Percentiles rank a stretch among this genome's conserved stretches.
Conservation (phyloP, 306 rosid species). For the Prunus salicina region DNA sequence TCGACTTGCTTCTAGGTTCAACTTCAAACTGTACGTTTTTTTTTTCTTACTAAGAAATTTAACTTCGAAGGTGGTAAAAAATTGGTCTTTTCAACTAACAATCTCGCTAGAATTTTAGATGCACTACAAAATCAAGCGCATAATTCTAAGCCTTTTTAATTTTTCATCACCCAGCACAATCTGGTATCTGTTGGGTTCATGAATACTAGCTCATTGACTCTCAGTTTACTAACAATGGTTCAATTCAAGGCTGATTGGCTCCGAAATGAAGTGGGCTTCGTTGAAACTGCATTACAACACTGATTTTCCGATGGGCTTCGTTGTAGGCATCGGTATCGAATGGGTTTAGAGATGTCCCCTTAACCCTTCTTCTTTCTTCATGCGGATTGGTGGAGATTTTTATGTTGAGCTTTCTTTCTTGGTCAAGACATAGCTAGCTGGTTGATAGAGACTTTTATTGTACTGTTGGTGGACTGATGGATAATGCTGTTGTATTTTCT, state of each 20-base stretch:
- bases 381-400: not conserved
- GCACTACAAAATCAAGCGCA: not conserved
- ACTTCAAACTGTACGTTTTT: too few relatives aligned
- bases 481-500: not conserved
- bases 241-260: not conserved
- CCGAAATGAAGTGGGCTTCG: slow-evolving; percentile 3
- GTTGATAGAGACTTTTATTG: not conserved
- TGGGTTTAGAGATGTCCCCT: not conserved
- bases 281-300: not conserved
- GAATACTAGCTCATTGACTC: slow-evolving; percentile 17
- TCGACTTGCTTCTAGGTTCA: too few relatives aligned
- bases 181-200: not conserved
- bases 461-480: not conserved
- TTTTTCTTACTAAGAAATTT: not conserved
- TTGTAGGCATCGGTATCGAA: not conserved
- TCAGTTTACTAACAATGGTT: slow-evolving; percentile 10
- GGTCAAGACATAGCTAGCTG: not conserved
- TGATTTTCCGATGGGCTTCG: not conserved
- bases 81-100: not conserved
- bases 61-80: not conserved
- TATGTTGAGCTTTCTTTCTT: too few relatives aligned
- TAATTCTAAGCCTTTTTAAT: not conserved
- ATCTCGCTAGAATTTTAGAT: not conserved
- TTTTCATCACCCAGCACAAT: not conserved
- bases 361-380: too few relatives aligned